A percentile compares a stretch with the other conserved stretches of the same genome.
Conservation (phyloP, 139 green algal species). For the Chlamydomonas sp. region DNA sequence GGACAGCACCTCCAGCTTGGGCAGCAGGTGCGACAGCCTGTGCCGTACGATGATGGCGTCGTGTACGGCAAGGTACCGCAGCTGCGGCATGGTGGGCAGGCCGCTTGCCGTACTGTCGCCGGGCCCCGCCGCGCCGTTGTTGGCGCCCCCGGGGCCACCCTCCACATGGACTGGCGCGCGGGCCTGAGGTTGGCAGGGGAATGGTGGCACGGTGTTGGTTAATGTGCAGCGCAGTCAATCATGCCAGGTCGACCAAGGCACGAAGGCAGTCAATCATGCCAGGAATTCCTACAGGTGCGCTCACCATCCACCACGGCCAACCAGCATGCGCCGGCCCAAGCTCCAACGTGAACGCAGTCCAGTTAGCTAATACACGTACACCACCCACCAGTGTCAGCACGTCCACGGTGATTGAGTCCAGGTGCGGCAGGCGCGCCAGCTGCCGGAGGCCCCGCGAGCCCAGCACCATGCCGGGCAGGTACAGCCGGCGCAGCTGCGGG, state of each 20-base stretch:
- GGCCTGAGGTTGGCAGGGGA: no score
- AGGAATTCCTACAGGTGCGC: no score
- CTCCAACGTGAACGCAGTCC: not conserved
- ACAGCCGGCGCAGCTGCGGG: not conserved
- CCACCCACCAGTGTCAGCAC: not conserved
- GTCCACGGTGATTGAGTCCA: not conserved
- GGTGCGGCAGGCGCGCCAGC: not conserved
- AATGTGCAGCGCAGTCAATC: no score
- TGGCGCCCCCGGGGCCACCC: not conserved
- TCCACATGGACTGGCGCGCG: no score
- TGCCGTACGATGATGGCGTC: not conserved
- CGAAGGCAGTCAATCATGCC: not conserved
- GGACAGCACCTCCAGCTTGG: not conserved
- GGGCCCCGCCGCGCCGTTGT: not conserved
- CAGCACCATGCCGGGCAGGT: slow-evolving; percentile 1
- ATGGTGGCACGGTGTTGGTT: no score
- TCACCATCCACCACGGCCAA: no score
- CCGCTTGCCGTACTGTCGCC: not conserved
- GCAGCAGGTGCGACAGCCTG: not conserved
- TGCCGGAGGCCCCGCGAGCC: not conserved
- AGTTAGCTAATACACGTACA: not conserved
- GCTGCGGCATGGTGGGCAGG: not conserved
- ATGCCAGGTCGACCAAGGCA: not conserved
- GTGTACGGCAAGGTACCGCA: not conserved
- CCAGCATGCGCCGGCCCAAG: no score